A percentile compares a stretch with the other conserved stretches of the same genome.
These are phyloP conservation scores for Lachnellula suecica DNA, from an alignment of 2,329 filamentous ascomycete genomes.

Conservation along the genomic window DNA sequence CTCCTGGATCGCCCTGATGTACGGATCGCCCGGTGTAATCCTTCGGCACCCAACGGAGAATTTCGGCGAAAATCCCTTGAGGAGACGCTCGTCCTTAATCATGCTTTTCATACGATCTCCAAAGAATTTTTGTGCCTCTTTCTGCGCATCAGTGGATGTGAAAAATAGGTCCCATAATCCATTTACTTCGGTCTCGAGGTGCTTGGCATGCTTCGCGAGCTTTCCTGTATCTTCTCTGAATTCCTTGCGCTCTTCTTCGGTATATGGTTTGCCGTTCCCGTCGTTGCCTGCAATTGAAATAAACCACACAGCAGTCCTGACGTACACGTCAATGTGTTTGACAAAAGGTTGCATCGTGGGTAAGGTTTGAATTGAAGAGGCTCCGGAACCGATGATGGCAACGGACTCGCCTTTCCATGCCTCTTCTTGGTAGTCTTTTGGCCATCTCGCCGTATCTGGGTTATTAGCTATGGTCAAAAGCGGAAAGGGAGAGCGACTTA, in stretches of 20 bases:
- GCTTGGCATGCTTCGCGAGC: constrained; percentile 23
- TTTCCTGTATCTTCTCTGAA: constrained; percentile 40
- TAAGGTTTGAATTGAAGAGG: constrained; percentile 37
- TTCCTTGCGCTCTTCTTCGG: constrained; percentile 38
- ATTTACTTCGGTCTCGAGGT: constrained; percentile 41
- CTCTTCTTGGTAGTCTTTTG: constrained; percentile 30
- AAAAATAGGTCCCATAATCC: constrained; percentile 47
- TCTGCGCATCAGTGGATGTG: constrained; percentile 40
- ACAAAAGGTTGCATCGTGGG: constrained; percentile 40
- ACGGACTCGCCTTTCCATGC: constrained; percentile 33
- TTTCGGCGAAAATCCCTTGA: constrained; percentile 38
- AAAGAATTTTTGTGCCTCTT: constrained; percentile 37
- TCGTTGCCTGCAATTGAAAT: constrained; percentile 43
- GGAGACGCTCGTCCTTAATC: constrained; percentile 49
- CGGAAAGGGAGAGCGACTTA: constrained; percentile 38
- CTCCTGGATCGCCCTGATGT: constrained; percentile 35
- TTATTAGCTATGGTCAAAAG: constrained; percentile 19
- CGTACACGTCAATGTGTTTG: constrained; percentile 47
- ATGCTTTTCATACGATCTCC: constrained; percentile 45
- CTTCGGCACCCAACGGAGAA: constrained; percentile 44
- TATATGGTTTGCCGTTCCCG: constrained; percentile 45
- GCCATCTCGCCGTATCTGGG: constrained; percentile 45
- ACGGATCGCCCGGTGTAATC: constrained; percentile 39
- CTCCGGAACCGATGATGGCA: constrained; percentile 39
- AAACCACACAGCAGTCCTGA: constrained; percentile 51